Conservation (phyloP, 2,329 filamentous ascomycete genomes). For the Xylaria sp. region DNA sequence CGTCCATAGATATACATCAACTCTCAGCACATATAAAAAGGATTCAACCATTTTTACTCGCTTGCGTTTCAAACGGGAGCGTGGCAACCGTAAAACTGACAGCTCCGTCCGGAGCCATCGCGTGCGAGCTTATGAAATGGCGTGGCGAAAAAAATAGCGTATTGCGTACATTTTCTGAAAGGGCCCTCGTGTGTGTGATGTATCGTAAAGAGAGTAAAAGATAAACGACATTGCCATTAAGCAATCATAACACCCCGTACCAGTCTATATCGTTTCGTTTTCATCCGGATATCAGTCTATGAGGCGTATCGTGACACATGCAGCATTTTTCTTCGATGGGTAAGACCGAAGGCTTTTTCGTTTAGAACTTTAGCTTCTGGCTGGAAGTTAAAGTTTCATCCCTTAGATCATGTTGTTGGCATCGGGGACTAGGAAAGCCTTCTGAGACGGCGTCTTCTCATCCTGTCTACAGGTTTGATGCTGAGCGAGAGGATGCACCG, state of each 20-base stretch:
- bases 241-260: constrained; percentile 25
- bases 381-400: background rate
- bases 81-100: background rate
- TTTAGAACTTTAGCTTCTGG: constrained; percentile 4
- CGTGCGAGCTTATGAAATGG: background rate
- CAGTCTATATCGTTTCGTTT: constrained; percentile 40
- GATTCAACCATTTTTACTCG: background rate
- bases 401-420: constrained; percentile 55
- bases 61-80: background rate
- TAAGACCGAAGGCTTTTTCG: constrained; percentile 4
- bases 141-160: background rate
- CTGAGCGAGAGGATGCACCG: constrained; percentile 35
- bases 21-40: background rate
- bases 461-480: constrained; percentile 37
- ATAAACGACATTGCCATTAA: constrained; percentile 23
- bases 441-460: constrained; percentile 38
- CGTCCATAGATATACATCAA: background rate
- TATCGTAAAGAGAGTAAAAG: constrained; percentile 25
- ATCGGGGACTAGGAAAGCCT: constrained; percentile 46
- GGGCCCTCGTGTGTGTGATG: constrained; percentile 12
- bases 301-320: constrained; percentile 38
- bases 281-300: constrained; percentile 34
- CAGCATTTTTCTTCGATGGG: constrained; percentile 31
- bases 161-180: background rate
- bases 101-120: background rate